Evolutionary conservation across 768 basidiomycete genomes (phyloP).

Genomic region (Xerocomellus intermedius): DNA sequence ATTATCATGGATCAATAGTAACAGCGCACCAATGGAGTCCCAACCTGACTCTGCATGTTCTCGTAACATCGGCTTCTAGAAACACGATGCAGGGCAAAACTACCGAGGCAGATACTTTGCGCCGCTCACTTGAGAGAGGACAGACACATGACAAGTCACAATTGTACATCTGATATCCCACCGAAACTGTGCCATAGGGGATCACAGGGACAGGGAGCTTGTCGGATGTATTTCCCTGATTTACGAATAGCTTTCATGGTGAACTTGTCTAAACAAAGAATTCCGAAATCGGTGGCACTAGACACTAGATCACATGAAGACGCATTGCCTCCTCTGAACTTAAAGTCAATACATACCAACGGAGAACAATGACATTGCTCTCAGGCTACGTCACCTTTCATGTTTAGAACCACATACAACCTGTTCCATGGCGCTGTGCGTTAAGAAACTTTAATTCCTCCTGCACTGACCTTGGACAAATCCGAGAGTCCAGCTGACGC

Average conservation of each 20-base stretch:
- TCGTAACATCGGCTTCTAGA: background rate
- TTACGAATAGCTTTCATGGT: background rate
- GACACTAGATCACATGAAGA: slow-evolving; percentile 2
- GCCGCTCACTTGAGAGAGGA: slow-evolving; percentile 3
- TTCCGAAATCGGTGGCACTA: background rate
- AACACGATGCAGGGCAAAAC: background rate
- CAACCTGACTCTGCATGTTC: background rate
- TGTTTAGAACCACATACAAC: background rate
- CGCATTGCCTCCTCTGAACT: background rate
- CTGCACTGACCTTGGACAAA: background rate
- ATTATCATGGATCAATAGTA: background rate
- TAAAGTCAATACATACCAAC: background rate
- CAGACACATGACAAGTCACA: slow-evolving; percentile 3
- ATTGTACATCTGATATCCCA: background rate
- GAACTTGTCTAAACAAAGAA: background rate
- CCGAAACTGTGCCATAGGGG: background rate
- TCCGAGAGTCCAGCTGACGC: slow-evolving; percentile 3
- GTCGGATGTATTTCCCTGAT: background rate
- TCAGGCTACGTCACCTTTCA: background rate
- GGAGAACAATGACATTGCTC: background rate
- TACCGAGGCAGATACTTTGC: slow-evolving; percentile 1
- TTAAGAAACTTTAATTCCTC: background rate
- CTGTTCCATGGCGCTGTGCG: background rate
- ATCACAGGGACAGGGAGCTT: background rate
- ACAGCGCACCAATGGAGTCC: background rate